phyloP scores from a whole-genome alignment of 2,329 filamentous ascomycete genomes.

The Aspergillus fumigatus region DNA sequence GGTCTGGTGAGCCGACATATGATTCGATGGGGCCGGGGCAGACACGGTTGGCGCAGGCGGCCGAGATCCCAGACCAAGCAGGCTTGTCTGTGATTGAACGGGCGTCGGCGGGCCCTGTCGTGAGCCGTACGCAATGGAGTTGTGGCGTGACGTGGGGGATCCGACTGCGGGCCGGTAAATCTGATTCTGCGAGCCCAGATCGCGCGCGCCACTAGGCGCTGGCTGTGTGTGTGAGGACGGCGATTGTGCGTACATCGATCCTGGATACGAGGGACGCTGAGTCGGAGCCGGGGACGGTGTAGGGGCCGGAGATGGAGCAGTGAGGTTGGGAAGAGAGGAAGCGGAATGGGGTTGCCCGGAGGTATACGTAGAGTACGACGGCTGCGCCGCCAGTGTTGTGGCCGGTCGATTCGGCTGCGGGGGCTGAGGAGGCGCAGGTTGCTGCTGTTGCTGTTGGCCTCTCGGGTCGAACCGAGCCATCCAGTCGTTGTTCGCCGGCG shows the following conservation, averaged over 20 bases:
- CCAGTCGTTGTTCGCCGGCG: conserved; percentile 36
- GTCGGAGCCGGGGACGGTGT: conserved; percentile 28
- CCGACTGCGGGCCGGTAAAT: conserved; percentile 21
- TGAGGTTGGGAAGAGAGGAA: conserved; percentile 20
- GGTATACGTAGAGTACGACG: conserved; percentile 27
- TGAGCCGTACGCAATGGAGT: conserved; percentile 25
- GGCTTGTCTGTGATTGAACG: conserved; percentile 25
- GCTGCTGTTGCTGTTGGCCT: conserved; percentile 28
- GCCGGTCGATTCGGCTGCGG: conserved; percentile 18
- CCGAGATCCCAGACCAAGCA: conserved; percentile 27
- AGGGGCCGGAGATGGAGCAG: conserved; percentile 32
- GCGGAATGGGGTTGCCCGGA: conserved; percentile 21
- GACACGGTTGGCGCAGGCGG: conserved; percentile 22
- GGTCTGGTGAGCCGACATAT: conserved; percentile 22
- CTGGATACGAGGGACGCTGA: conserved; percentile 28
- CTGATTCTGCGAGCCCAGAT: conserved; percentile 23
- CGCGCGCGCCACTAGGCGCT: conserved; percentile 24
- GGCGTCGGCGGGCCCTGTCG: conserved; percentile 30
- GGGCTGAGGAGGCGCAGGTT: conserved; percentile 15
- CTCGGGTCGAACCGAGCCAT: conserved; percentile 41
- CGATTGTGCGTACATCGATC: conserved; percentile 26
- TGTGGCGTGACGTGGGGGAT: conserved; percentile 30
- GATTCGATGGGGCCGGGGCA: conserved; percentile 9
- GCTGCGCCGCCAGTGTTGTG: conserved; percentile 20
- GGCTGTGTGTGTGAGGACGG: conserved; percentile 21